Evolutionary conservation across 768 basidiomycete genomes (phyloP), one percentile per base, ranked within the genome.

Genomic region (Tephrocybe sp.): DNA sequence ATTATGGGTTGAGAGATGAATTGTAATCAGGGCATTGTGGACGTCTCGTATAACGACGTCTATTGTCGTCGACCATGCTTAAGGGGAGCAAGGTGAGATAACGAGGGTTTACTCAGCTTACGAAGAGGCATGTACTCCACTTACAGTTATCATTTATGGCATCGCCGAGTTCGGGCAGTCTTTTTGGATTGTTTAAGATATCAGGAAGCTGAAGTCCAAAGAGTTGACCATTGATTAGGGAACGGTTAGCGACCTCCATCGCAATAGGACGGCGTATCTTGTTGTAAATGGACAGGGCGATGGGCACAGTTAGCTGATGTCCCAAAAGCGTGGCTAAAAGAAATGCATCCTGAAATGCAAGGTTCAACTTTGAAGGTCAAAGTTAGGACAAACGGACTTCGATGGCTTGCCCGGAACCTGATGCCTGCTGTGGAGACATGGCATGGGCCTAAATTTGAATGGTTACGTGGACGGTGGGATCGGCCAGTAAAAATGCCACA

Each of bases 261-360:
- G 70, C 59, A 26, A 71, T 63, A 14, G 74, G 73, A 1, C 73
- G 65, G 20, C 74, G 70, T 11, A 75, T 44, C 24, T 64, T 59
- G 53, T 75, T 70, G 42, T 73, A 75, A 15, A 73, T 65, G 1
- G 57, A 51, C 20, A 75, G 59, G 1, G 69, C 70, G 26, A 55
- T 57, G 9, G 65, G 48, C 12, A 70, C 51, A 2, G 62, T 59
- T 10, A 55, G 34, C 12, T 38, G 48, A 51, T 62, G 58, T 1
- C 61, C 53, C 9, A 55, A 42, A 20, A 53, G 57, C 10, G 56
- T 55, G 18, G 54, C 54, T 6, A 60, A 45, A 14, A 60, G 44
- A 34, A 50, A 50, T 15, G 51, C 56, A 36, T 60, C 59, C 54
- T 58, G 18, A 10, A 23, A 32, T 38, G n/a, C 4, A 23, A 15